Evolutionary conservation across 805 yeast genomes (phyloP).

Genomic region (Teunomyces aglyptinius): DNA sequence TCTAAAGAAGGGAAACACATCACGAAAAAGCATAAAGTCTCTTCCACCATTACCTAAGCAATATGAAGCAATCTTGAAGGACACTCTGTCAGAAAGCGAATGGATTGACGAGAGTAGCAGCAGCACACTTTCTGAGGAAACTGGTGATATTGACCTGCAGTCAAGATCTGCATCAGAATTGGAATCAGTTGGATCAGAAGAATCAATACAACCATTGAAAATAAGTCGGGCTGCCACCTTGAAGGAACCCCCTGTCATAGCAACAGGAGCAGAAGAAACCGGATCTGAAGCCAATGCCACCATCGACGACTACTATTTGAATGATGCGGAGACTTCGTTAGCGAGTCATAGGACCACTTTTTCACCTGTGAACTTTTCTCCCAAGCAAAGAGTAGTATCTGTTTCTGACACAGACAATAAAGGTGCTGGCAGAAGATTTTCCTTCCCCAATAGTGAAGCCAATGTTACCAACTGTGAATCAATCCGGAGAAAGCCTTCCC

Average conservation of each 20-base stretch:
- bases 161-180: not conserved
- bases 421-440: constrained; percentile 36
- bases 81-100: constrained; percentile 3
- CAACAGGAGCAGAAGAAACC: not conserved
- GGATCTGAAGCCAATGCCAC: not conserved
- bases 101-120: constrained; percentile 7
- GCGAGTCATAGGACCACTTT: not conserved
- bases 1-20: not conserved
- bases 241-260: not conserved
- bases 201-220: constrained; percentile 15
- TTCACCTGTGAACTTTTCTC: not conserved
- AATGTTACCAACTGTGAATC: constrained; percentile 34
- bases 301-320: constrained; percentile 10
- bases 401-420: constrained; percentile 27
- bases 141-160: not conserved
- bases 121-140: not conserved
- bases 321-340: constrained; percentile 3
- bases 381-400: constrained; percentile 7
- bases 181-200: constrained; percentile 4
- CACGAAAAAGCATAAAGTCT: not conserved
- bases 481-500: not conserved
- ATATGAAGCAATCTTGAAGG: not conserved
- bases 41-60: constrained; percentile 2
- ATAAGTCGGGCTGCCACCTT: constrained; percentile 10
- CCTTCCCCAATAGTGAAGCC: constrained; percentile 34